Conservation (phyloP, 805 yeast genomes). For the Hanseniaspora taiwanica region DNA sequence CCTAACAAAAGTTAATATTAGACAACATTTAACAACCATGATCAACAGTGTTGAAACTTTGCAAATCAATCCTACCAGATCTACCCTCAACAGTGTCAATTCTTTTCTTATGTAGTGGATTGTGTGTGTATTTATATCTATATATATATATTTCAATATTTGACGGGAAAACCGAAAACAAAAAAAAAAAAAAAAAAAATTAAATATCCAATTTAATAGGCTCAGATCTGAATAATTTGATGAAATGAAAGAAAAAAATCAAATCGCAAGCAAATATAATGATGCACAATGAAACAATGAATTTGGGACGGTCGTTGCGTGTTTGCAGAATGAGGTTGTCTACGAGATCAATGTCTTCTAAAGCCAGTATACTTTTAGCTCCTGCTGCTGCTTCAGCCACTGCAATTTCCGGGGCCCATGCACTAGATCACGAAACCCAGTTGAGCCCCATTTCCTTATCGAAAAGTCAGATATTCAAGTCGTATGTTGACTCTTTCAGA, state of each 20-base stretch:
- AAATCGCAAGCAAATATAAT: no score
- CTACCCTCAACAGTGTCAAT: conserved; percentile 63
- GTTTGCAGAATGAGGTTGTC: no score
- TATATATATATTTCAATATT: no score
- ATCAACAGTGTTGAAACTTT: conserved; percentile 19
- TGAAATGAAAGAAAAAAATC: background rate
- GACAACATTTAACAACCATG: conserved; percentile 41
- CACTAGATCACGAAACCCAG: background rate
- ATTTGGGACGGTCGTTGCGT: no score
- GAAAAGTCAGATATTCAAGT: background rate
- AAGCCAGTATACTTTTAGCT: background rate
- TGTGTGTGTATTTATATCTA: no score
- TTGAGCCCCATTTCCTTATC: background rate
- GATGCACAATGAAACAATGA: no score
- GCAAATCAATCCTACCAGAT: conserved; percentile 59
- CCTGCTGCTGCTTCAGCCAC: background rate
- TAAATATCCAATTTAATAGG: no score
- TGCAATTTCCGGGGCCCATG: background rate
- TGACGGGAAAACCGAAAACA: no score
- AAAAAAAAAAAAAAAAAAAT: no score
- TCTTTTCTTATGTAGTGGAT: conserved; percentile 38
- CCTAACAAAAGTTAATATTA: conserved; percentile 38
- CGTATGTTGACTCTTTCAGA: background rate
- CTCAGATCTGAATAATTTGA: background rate
- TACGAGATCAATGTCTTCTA: no score